phyloP scores from a whole-genome alignment of 306 rosid genomes.

The Prunus dulcis region DNA sequence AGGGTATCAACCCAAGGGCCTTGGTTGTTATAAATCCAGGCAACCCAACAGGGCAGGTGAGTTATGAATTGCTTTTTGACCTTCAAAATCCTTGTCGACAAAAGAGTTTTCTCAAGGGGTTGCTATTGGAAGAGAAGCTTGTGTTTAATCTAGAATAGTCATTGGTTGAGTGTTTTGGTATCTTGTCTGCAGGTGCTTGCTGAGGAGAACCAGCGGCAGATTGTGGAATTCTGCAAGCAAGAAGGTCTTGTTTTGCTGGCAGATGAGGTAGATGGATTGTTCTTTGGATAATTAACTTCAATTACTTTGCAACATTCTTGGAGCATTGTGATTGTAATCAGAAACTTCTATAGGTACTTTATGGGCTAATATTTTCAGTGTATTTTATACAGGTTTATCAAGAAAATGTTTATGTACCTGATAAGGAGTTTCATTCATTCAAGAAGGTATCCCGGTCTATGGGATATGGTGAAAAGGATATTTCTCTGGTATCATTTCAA shows the following conservation, averaged over 20 bases:
- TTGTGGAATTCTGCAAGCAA: constrained; percentile 81
- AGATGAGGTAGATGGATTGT: constrained; percentile 69
- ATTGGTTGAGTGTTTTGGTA: constrained; percentile 4
- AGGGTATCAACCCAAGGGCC: constrained; percentile 80
- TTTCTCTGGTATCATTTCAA: constrained; percentile 75
- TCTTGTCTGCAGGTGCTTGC: constrained; percentile 54
- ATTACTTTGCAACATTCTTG: not conserved
- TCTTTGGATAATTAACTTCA: not conserved
- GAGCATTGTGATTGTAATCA: not conserved
- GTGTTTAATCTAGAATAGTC: constrained; percentile 1
- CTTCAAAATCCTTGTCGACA: not conserved
- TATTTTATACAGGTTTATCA: constrained; percentile 67
- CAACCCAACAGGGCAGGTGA: constrained; percentile 97
- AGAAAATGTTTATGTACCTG: constrained; percentile 77
- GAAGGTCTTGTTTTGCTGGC: constrained; percentile 95
- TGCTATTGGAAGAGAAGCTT: not conserved
- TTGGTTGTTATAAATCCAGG: constrained; percentile 96
- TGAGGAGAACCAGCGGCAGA: constrained; percentile 63
- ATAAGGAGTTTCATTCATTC: constrained; percentile 79
- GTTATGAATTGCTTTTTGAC: constrained; percentile 12
- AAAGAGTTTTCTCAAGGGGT: constrained; percentile 6
- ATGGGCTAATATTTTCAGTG: not conserved
- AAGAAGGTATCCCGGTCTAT: constrained; percentile 77
- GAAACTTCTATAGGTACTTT: not conserved
- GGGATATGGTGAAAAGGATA: constrained; percentile 77